Base-by-base conservation (phyloP, 169 alveolate species). In the Plasmodium billcollinsi region DNA sequence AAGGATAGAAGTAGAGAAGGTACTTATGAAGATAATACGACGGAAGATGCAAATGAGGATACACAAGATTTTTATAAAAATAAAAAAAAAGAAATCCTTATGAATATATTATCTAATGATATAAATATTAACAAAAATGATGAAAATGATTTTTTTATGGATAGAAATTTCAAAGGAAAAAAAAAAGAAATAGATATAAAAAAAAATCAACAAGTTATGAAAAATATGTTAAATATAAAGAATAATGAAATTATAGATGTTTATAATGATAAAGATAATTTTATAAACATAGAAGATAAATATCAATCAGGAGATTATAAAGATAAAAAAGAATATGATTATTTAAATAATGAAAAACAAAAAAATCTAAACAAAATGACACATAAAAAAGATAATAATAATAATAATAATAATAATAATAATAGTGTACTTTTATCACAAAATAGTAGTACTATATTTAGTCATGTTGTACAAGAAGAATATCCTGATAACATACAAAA, bases 51-150 rank as follows among this genome's bases (percentile, higher is more conserved):
- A 24, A 20, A 49, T 14, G 50, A 24, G 2, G 12, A 50, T 33
- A 33, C 45, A 33, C 45, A 33, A 33, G 45, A 33, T 5, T 0
- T 8, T 33, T 0, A 43, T 1, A 8, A 20, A 15, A 78, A 78
- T 59, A 78, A 78, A 21, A 78, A 66, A 45, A 78, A 67, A 45
- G 89, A 78, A 70, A 49, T 78, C 24, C 56, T 78, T 8, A n/a
- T 78, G 26, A 78, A 78, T 24, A 63, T 78, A n/a, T 14, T 78
- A 9, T 78, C 71, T 1, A 65, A 78, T 70, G 88, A 74, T 7
- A 24, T 29, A 61, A 61, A 61, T 33, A 8, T 61, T 61, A 43
- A 61, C n/a, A 52, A 33, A 24, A 21, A 45, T 20, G 12, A 50
- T 24, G 70, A 78, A 11, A 63, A 33, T 21, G 45, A 33, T 5